Evolutionary conservation across 306 rosid species (phyloP).

Genomic region (Gastrolobium bilobum): DNA sequence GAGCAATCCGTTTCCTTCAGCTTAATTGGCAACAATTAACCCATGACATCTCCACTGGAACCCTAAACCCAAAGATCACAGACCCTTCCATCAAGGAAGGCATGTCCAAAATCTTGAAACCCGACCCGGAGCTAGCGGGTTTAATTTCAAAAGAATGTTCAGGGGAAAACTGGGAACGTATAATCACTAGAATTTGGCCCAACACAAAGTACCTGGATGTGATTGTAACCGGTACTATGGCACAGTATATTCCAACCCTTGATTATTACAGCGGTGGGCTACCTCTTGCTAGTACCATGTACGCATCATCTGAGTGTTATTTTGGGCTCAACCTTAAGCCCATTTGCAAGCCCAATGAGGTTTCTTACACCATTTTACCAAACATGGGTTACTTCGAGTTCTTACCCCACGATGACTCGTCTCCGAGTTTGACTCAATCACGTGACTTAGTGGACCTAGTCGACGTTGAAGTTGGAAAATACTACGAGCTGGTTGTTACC

Average conservation of each 20-base stretch:
- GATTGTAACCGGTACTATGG: constrained; percentile 94
- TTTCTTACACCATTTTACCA: constrained; percentile 84
- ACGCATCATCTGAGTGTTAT: constrained; percentile 88
- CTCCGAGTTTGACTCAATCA: constrained; percentile 44
- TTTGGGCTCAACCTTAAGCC: constrained; percentile 84
- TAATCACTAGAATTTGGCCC: constrained; percentile 83
- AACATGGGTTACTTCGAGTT: constrained; percentile 92
- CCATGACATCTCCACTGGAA: constrained; percentile 73
- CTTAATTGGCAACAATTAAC: constrained; percentile 66
- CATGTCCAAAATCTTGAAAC: constrained; percentile 57
- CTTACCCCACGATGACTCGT: constrained; percentile 61
- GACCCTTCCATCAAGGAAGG: constrained; percentile 58
- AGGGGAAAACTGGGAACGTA: constrained; percentile 62
- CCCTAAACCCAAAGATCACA: constrained; percentile 67
- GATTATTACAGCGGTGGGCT: constrained; percentile 72
- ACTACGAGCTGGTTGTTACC: constrained; percentile 73
- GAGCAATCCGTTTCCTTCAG: constrained; percentile 87
- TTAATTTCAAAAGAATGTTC: constrained; percentile 60
- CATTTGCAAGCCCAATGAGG: constrained; percentile 69
- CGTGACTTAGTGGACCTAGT: constrained; percentile 67
- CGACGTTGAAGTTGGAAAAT: constrained; percentile 68
- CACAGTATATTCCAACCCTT: constrained; percentile 82
- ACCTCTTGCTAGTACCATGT: constrained; percentile 80
- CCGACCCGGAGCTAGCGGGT: constrained; percentile 59
- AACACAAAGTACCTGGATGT: constrained; percentile 82